Percentiles rank a stretch among this genome's conserved stretches.
phyloP scores from a whole-genome alignment of 768 basidiomycete genomes.

The Termitomyces titanicus region DNA sequence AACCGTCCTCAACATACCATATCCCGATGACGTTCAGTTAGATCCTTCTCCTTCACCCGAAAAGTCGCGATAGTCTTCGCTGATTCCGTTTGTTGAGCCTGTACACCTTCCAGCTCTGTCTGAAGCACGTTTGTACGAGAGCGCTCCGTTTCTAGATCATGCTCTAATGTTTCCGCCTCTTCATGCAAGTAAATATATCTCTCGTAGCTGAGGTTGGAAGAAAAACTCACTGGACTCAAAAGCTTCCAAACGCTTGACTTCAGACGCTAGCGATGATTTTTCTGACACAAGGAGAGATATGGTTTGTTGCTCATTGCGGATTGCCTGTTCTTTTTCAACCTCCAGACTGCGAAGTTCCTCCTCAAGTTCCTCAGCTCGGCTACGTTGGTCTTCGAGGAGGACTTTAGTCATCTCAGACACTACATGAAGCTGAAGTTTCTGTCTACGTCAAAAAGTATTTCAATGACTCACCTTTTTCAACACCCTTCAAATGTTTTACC shows the following conservation, averaged over 20 bases:
- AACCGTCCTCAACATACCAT: conserved; percentile 32
- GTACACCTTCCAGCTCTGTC: conserved; percentile 38
- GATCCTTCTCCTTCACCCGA: conserved; percentile 49
- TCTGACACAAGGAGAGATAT: conserved; percentile 77
- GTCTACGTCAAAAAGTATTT: background rate
- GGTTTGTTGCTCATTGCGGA: conserved; percentile 64
- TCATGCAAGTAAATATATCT: conserved; percentile 7
- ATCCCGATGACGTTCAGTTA: conserved; percentile 50
- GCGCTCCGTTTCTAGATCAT: conserved; percentile 39
- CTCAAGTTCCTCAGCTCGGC: conserved; percentile 24
- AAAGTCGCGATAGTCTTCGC: conserved; percentile 37
- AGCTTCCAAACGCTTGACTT: conserved; percentile 54
- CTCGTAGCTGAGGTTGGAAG: background rate
- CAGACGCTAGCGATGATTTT: conserved; percentile 56
- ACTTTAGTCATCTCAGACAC: conserved; percentile 30
- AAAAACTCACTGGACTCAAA: conserved; percentile 55
- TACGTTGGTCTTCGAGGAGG: conserved; percentile 30
- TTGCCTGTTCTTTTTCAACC: conserved; percentile 28
- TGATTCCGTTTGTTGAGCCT: conserved; percentile 33
- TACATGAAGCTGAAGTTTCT: conserved; percentile 10
- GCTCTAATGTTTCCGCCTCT: conserved; percentile 45
- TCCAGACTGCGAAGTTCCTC: conserved; percentile 26
- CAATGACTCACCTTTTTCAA: conserved; percentile 26
- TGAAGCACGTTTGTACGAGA: conserved; percentile 35
- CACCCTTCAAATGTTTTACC: conserved; percentile 25